Evolutionary conservation across 2,329 filamentous ascomycete genomes (phyloP).

Genomic region (Curvularia hawaiiensis): DNA sequence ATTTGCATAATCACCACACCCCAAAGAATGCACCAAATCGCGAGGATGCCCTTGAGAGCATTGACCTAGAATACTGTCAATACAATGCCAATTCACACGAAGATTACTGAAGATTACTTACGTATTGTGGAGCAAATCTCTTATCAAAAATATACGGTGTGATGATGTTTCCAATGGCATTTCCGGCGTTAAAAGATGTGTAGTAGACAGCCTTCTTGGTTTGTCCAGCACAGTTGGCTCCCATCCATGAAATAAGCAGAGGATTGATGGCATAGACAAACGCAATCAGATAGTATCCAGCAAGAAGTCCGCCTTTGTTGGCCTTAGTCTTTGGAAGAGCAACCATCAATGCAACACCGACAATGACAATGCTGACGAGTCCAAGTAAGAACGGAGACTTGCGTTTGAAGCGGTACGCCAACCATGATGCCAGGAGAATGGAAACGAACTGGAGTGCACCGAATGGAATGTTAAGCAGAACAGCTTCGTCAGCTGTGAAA

Average conservation of each 20-base stretch:
- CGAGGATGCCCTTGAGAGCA: conserved; percentile 28
- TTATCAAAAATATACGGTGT: conserved; percentile 31
- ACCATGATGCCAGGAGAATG: conserved; percentile 53
- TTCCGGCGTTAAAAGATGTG: conserved; percentile 67
- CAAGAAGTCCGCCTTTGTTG: conserved; percentile 56
- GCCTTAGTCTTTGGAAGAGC: conserved; percentile 49
- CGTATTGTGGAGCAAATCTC: conserved; percentile 30
- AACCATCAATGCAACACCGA: conserved; percentile 64
- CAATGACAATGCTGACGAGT: conserved; percentile 60
- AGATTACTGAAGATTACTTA: conserved; percentile 5
- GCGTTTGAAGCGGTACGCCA: conserved; percentile 65
- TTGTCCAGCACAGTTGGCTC: conserved; percentile 70
- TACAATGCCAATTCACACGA: background rate
- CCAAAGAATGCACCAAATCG: conserved; percentile 31
- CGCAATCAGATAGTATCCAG: conserved; percentile 69
- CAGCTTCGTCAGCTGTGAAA: conserved; percentile 63
- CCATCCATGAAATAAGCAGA: conserved; percentile 70
- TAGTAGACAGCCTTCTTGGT: conserved; percentile 71
- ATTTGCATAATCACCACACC: conserved; percentile 23
- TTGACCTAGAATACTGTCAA: conserved; percentile 18
- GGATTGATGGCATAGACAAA: conserved; percentile 71
- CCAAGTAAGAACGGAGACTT: conserved; percentile 56
- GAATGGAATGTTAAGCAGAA: conserved; percentile 61
- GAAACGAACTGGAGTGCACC: conserved; percentile 47
- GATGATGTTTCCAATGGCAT: conserved; percentile 66